A percentile compares a stretch with the other conserved stretches of the same genome.
Evolutionary conservation across 2,329 filamentous ascomycete genomes (phyloP).

Genomic region (Fusarium sp.): DNA sequence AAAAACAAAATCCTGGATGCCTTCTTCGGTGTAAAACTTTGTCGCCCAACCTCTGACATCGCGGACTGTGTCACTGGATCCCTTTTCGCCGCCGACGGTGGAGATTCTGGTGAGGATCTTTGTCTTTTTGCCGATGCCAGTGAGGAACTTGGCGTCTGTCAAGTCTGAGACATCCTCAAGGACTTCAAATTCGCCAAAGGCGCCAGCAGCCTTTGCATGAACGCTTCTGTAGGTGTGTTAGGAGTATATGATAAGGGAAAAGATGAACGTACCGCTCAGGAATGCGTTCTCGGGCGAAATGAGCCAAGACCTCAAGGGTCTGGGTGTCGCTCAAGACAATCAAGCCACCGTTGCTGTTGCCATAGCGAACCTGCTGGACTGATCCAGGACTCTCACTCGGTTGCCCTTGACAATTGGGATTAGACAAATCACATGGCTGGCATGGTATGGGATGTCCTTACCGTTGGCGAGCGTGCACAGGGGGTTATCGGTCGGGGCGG

Average conservation of each 20-base stretch:
- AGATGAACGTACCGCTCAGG: slow-evolving; percentile 57
- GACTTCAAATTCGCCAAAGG: slow-evolving; percentile 22
- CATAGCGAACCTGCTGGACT: slow-evolving; percentile 39
- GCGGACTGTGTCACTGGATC: slow-evolving; percentile 73
- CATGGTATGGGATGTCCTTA: not conserved
- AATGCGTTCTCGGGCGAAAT: slow-evolving; percentile 69
- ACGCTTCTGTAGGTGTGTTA: slow-evolving; percentile 3
- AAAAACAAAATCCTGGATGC: slow-evolving; percentile 45
- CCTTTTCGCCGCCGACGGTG: slow-evolving; percentile 70
- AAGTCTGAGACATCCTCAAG: slow-evolving; percentile 20
- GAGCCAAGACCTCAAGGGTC: slow-evolving; percentile 66
- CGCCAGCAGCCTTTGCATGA: slow-evolving; percentile 22
- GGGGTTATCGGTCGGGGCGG: not conserved
- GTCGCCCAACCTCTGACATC: slow-evolving; percentile 73
- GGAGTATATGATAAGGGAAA: too few relatives aligned
- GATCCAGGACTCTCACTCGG: slow-evolving; percentile 39
- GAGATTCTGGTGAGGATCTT: slow-evolving; percentile 5
- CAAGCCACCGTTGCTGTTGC: slow-evolving; percentile 50
- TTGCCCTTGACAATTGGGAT: slow-evolving; percentile 25
- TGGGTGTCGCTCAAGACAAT: slow-evolving; percentile 63
- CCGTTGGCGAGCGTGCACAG: slow-evolving; percentile 30
- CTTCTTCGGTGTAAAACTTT: slow-evolving; percentile 46
- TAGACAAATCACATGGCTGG: not conserved
- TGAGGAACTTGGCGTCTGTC: slow-evolving; percentile 22
- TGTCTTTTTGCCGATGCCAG: slow-evolving; percentile 15